Conservation (phyloP, 2,329 filamentous ascomycete genomes). For the Botrytis porri region DNA sequence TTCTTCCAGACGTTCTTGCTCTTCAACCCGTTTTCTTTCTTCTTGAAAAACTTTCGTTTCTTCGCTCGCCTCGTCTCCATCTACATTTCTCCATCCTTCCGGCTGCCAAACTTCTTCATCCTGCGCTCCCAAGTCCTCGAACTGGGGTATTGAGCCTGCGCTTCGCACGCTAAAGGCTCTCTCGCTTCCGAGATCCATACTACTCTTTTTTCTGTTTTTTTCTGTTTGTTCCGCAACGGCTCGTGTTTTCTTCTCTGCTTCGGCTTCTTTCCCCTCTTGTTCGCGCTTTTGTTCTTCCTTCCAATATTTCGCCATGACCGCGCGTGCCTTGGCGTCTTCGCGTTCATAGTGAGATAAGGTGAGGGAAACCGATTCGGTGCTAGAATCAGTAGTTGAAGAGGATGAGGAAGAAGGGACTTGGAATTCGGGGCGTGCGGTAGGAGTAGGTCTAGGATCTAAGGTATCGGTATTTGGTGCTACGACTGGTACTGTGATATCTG, state of each 20-base stretch:
- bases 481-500: neutral
- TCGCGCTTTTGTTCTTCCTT: neutral
- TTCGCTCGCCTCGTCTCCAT: neutral
- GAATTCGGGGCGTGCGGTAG: neutral
- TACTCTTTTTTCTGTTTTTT: neutral
- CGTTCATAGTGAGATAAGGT: neutral
- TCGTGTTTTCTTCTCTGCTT: neutral
- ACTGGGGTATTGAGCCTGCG: neutral
- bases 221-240: neutral
- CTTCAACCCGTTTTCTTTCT: neutral
- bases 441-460: neutral
- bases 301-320: neutral
- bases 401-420: neutral
- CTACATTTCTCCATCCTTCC: neutral
- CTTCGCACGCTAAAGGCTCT: neutral
- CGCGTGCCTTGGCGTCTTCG: neutral
- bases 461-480: neutral
- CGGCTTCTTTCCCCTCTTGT: neutral
- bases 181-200: neutral
- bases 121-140: neutral
- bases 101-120: neutral
- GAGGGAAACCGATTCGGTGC: neutral
- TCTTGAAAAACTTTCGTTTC: neutral
- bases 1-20: neutral
- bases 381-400: neutral